These are phyloP conservation scores for Musa troglodytarum DNA, from an alignment of 176 grass and related monocot genomes.

Conservation along the genomic window DNA sequence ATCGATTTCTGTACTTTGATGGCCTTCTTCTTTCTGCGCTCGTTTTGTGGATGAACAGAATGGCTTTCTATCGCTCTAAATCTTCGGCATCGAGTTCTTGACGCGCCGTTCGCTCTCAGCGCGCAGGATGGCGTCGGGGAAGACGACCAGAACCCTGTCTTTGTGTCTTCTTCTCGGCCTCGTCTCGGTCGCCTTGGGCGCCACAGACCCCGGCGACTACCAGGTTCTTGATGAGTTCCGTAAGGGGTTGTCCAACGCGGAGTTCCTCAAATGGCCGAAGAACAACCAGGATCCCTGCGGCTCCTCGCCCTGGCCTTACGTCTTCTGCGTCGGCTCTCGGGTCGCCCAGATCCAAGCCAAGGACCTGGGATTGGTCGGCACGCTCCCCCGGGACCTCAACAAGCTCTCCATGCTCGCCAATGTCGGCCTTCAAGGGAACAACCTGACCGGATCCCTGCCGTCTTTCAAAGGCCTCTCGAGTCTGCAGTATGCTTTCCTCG, in stretches of 20 bases:
- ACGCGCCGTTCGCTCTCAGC: too few species aligned
- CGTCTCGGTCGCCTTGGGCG: neutral
- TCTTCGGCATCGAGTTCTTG: too few species aligned
- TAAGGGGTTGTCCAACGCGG: slow-evolving; percentile 33
- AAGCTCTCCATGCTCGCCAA: slow-evolving; percentile 32
- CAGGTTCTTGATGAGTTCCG: slow-evolving; percentile 35
- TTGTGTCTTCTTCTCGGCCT: neutral
- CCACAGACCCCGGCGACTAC: slow-evolving; percentile 39
- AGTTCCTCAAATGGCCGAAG: slow-evolving; percentile 36
- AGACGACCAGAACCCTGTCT: neutral
- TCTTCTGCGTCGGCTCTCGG: slow-evolving; percentile 54
- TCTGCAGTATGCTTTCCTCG: slow-evolving; percentile 48
- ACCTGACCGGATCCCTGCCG: slow-evolving; percentile 42
- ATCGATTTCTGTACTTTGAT: too few species aligned
- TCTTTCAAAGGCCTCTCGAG: slow-evolving; percentile 41
- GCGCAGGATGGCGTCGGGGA: neutral
- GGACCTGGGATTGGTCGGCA: slow-evolving; percentile 24
- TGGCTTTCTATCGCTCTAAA: too few species aligned
- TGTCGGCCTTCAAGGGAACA: slow-evolving; percentile 64
- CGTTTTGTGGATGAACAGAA: too few species aligned
- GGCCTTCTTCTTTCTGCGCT: too few species aligned
- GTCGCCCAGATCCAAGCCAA: slow-evolving; percentile 72
- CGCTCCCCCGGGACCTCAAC: slow-evolving; percentile 21
- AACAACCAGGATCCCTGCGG: slow-evolving; percentile 37
- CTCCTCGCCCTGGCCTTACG: slow-evolving; percentile 34